Percentiles rank a stretch among this genome's conserved stretches.
Conservation (phyloP, 352 stramenopile genomes). For the Pythium utonaiense region DNA sequence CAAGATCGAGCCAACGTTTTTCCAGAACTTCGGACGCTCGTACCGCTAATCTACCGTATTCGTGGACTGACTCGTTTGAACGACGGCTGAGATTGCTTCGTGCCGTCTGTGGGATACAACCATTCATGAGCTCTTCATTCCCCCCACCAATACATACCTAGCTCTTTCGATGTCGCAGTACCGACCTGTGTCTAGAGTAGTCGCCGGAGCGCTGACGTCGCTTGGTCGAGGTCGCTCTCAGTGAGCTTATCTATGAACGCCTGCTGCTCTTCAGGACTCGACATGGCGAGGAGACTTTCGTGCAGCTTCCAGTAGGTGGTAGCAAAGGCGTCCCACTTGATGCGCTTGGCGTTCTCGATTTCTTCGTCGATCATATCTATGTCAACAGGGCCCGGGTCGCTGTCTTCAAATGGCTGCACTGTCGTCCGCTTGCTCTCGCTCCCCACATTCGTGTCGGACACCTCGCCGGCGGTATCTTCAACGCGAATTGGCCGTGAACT, state of each 20-base stretch:
- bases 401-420: not conserved
- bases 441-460: not conserved
- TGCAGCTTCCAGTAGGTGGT: constrained; percentile 41
- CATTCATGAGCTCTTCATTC: not conserved
- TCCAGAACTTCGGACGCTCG: constrained; percentile 68
- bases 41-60: constrained; percentile 45
- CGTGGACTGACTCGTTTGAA: not conserved
- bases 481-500: not conserved
- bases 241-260: constrained; percentile 29
- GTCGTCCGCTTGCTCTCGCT: not conserved
- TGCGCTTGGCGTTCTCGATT: constrained; percentile 17
- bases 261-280: constrained; percentile 25
- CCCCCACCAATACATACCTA: not conserved
- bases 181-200: constrained; percentile 33
- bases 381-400: not conserved
- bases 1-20: constrained; percentile 72
- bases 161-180: not conserved
- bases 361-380: constrained; percentile 13
- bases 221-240: constrained; percentile 45
- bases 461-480: not conserved
- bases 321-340: constrained; percentile 22
- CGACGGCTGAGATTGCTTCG: not conserved
- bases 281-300: constrained; percentile 29
- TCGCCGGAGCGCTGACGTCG: constrained; percentile 37
- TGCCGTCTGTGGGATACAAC: not conserved